phyloP scores from a whole-genome alignment of 164 flowering plant species.

The grape (Vitis vinifera) region ASM3070453v1 NC_081812.1:18889501-18890000 shows the following conservation, averaged over 20 bases:
- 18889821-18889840: conserved; percentile 94
- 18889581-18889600: too few species aligned
- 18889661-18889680: neutral
- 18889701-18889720: too few species aligned
- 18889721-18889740: too few species aligned
- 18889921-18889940: conserved; percentile 95
- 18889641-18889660: neutral
- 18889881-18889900: conserved; percentile 94
- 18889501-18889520: too few species aligned
- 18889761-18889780: too few species aligned
- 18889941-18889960: conserved; percentile 44
- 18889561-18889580: too few species aligned
- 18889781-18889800: neutral
- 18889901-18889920: conserved; percentile 96
- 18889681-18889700: too few species aligned
- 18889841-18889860: conserved; percentile 94
- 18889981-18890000: neutral
- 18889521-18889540: too few species aligned
- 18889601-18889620: too few species aligned
- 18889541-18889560: too few species aligned
- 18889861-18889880: conserved; percentile 98
- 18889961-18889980: neutral
- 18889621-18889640: too few species aligned
- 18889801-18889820: conserved; percentile 1
- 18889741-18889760: too few species aligned